These are phyloP conservation scores for Umbelopsis vinacea DNA, from an alignment of 192 early-diverging fungal genomes.

Conservation along the genomic window DNA sequence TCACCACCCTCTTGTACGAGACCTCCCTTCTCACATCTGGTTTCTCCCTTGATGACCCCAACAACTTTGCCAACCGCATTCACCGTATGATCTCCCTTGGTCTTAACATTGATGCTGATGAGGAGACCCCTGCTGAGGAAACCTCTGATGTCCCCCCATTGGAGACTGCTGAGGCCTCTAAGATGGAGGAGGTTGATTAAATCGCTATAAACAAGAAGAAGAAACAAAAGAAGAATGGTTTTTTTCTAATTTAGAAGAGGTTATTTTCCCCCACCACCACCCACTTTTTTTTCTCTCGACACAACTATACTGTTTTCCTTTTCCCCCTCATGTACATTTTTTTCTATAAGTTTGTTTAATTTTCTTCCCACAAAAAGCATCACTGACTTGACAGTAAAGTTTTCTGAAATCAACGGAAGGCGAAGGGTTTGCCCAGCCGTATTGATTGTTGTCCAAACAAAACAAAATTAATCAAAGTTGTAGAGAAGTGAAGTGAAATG, in stretches of 20 bases:
- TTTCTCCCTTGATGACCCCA: slow-evolving; percentile 96
- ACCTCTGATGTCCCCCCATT: slow-evolving; percentile 50
- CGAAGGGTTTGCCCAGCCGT: neutral
- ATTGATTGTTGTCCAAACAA: slow-evolving; percentile 18
- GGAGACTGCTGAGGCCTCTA: slow-evolving; percentile 58
- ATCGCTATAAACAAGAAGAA: neutral
- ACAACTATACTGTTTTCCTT: neutral
- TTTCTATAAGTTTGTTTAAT: slow-evolving; percentile 2
- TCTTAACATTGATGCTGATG: slow-evolving; percentile 93
- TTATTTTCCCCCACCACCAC: neutral
- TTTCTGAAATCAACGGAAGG: slow-evolving; percentile 15
- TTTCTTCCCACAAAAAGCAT: slow-evolving; percentile 16
- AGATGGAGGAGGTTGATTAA: slow-evolving; percentile 78
- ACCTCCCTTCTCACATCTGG: slow-evolving; percentile 95
- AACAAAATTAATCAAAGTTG: too few species aligned
- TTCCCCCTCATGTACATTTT: slow-evolving; percentile 13
- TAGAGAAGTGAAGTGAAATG: neutral
- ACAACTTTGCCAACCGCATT: slow-evolving; percentile 91
- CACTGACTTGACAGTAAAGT: slow-evolving; percentile 9
- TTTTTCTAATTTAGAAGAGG: slow-evolving; percentile 13
- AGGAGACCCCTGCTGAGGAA: slow-evolving; percentile 46
- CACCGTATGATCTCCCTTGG: slow-evolving; percentile 99
- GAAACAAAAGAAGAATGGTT: slow-evolving; percentile 8
- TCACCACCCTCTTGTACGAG: slow-evolving; percentile 94
- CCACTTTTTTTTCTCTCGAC: neutral